phyloP scores from a whole-genome alignment of 2,329 filamentous ascomycete species.

The Monilinia polystroma region DNA sequence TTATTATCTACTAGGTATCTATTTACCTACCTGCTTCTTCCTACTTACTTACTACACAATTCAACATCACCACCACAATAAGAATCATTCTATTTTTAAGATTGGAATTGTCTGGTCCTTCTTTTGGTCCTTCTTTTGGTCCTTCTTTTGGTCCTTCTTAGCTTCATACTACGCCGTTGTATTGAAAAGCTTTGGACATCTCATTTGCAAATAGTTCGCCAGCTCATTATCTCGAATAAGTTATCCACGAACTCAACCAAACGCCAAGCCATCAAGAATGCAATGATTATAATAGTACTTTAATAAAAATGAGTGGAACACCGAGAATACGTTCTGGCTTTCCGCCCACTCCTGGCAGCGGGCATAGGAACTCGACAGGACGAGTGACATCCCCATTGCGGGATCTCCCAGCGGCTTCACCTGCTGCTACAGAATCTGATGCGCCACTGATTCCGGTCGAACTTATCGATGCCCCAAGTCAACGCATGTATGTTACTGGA shows the following conservation, averaged over 20 bases:
- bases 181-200: background rate
- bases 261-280: constrained; percentile 48
- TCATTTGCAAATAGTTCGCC: background rate
- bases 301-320: constrained; percentile 60
- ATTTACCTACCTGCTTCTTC: too few relatives aligned
- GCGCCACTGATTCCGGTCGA: constrained; percentile 74
- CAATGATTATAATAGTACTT: constrained; percentile 10
- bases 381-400: constrained; percentile 35
- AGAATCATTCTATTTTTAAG: background rate
- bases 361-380: constrained; percentile 40
- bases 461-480: constrained; percentile 84
- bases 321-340: constrained; percentile 80
- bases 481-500: constrained; percentile 82
- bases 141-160: background rate
- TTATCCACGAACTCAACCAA: background rate
- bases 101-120: background rate
- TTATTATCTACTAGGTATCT: too few relatives aligned
- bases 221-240: constrained; percentile 6
- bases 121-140: background rate
- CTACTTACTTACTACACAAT: too few relatives aligned
- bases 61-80: background rate
- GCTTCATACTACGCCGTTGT: background rate
- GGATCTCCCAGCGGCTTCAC: constrained; percentile 31
- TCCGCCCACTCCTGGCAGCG: constrained; percentile 67
- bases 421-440: constrained; percentile 27